Conservation (phyloP, 2,329 filamentous ascomycete species). For the Colletotrichum sp. region DNA sequence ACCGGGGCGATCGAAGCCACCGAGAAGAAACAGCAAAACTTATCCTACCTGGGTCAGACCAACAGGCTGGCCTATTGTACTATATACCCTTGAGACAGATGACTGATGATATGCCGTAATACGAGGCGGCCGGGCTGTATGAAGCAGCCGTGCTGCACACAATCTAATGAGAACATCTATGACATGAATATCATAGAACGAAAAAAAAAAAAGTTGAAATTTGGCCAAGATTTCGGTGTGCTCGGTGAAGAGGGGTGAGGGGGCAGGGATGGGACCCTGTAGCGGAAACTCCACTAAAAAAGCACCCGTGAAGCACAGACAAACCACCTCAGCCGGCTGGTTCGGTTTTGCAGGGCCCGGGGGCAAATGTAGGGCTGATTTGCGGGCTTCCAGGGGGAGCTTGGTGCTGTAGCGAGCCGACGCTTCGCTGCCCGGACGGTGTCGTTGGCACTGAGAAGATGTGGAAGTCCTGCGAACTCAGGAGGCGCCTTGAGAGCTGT, state of each 20-base stretch:
- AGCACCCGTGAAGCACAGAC: constrained; percentile 12
- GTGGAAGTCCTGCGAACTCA: background rate
- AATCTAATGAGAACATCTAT: background rate
- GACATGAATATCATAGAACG: background rate
- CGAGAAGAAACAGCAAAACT: background rate
- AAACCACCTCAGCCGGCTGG: background rate
- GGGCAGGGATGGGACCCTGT: constrained; percentile 7
- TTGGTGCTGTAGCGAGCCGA: constrained; percentile 11
- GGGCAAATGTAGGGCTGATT: constrained; percentile 15
- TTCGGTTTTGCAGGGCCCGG: background rate
- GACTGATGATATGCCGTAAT: background rate
- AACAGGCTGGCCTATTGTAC: background rate
- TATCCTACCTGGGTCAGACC: background rate
- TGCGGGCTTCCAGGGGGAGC: constrained; percentile 11
- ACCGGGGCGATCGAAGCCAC: background rate
- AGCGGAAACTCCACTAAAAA: constrained; percentile 1
- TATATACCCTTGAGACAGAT: background rate
- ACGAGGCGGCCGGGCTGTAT: background rate
- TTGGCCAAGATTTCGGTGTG: background rate
- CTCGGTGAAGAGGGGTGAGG: background rate
- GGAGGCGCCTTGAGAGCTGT: background rate
- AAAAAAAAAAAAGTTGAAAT: background rate
- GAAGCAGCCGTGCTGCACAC: background rate
- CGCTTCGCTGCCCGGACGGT: background rate
- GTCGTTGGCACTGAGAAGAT: background rate